Base-by-base conservation (phyloP, 345 rosid genomes). In the Linum tenue region DNA sequence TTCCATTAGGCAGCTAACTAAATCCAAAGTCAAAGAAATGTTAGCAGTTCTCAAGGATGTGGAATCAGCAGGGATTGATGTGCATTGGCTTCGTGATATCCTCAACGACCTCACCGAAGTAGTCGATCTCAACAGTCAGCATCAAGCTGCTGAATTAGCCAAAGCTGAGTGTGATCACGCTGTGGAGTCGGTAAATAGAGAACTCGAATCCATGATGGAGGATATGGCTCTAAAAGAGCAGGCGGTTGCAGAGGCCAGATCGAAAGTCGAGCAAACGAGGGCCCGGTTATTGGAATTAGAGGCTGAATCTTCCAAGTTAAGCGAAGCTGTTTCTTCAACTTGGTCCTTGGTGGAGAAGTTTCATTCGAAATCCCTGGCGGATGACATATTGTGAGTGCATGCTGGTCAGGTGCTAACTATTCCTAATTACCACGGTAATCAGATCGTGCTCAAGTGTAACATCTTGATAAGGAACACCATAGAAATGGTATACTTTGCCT, bases 1-100 rank as follows among this genome's bases (percentile, higher is more conserved):
- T 63, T 39, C 88, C 12, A 72, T 85, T 56, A 70, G 59, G 72
- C 82, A 88, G 63, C 75, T 91, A 67, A 88, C 87, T 36, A 86
- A 82, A 71, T 66, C 87, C 14, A 86, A 85, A 57, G 69, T 88
- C n/a, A 85, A 63, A 59, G 98, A 91, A 71, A 77, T 85, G 72
- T 60, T 77, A 63, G 88, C 94, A 22, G 90, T 88, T 56, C 84
- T 91, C 37, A 91, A 84, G 72, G 98, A 91, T 65, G 83, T 88
- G 43, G 98, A 91, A 37, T 76, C 90, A 22, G 84, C 87, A 0
- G 80, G 69, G 61, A 86, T 91, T 9, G 81, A 89, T 36, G 87
- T 88, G 5, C 56, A 61, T 7, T 88, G 98, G 98, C 79, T 91
- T 6, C 86, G 77, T 2, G 58, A 42, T 16, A 56, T 82, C 60